Evolutionary conservation across 2,329 filamentous ascomycete genomes (phyloP), one percentile per base, ranked within the genome.

Genomic region (Hymenotorrendiella dingleyae): DNA sequence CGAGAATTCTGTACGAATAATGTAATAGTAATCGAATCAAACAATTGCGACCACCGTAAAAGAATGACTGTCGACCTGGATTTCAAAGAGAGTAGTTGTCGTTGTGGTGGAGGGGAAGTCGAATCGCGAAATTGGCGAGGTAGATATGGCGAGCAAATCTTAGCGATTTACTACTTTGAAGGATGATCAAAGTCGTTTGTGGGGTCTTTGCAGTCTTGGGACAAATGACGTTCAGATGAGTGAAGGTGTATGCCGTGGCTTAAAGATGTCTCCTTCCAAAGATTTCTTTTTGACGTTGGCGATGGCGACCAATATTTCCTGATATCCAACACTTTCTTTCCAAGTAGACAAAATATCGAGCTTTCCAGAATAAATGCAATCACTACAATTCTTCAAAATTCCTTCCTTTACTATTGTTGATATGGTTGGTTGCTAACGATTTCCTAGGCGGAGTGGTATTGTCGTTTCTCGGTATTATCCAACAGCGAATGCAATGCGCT

Each of bases 41-140:
- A 28, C 11, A 14, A 28, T 12, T 28, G 6, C 17, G 22, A 23
- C 9, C 36, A 29, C 11, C n/a, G 16, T 19, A 40, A 40, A 16
- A n/a, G 20, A 40, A 42, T 24, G 24, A 36, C 9, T 16, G 21
- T 12, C 26, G 26, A 36, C 24, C 6, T 29, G 12, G 33, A 32
- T 29, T 17, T 32, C 24, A 37, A 37, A 8, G 39, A 42, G 23
- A 36, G 32, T 42, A n/a, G 37, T 40, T 40, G 37, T 33, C 27
- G 39, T 42, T n/a, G 19, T 14, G n/a, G 23, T 28, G 10, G 19
- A 27, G 19, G 10, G 26, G 32, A 6, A 8, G n/a, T 29, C 1
- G 14, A 10, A n/a, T 9, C n/a, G n/a, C n/a, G 7, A 26, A 27
- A 12, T 14, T 33, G 16, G 20, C 16, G 38, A 12, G 17, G 19